Evolutionary conservation across 352 stramenopile genomes (phyloP), one percentile per base, ranked within the genome.

Genomic region (Phytophthora constricta): DNA sequence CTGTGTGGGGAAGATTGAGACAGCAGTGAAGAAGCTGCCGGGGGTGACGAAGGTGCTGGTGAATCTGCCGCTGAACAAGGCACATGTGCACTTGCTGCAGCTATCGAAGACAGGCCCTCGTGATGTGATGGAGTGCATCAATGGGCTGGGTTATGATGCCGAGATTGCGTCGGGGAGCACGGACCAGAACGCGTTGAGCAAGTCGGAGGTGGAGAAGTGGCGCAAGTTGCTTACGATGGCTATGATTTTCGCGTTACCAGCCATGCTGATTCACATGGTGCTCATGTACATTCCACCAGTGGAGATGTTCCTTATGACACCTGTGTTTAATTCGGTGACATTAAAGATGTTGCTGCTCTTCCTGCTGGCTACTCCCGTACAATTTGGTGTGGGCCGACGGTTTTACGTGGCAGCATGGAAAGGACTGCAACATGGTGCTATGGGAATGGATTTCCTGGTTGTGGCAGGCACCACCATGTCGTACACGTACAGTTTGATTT

Each of bases 401-500:
- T 97, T 92, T 65, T 95, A 97, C 65, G 73, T 92, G 45, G 89
- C 83, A 0, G 87, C 89, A 4, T 95, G 79, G 69, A 93, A 94
- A 52, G 87, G 88, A 11, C 34, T 96, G 13, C 79, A 91, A 65
- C 89, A 96, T 51, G 84, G 89, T 1, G 89, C 92, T 53, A 92
- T 95, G 78, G 89, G 89, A n/a, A 97, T 96, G 89, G 87, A 94
- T 54, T 96, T 96, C 55, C 60, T 97, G 27, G 88, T 97, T 27
- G 87, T 94, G 34, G 74, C 88, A 8, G 89, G 89, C 58, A 96
- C 89, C 0, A 86, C 83, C n/a, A 85, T 89, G 46, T 95, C 89
- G 56, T 97, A 97, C 61, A 70, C 90, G 11, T 97, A 96, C 65
- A 95, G 87, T 42, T 82, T 96, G 33, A 69, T 92, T 43, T 91